These are phyloP conservation scores for Fomitiporia mediterranea DNA, from an alignment of 1,284 basidiomycete genomes.

Conservation along the genomic window DNA sequence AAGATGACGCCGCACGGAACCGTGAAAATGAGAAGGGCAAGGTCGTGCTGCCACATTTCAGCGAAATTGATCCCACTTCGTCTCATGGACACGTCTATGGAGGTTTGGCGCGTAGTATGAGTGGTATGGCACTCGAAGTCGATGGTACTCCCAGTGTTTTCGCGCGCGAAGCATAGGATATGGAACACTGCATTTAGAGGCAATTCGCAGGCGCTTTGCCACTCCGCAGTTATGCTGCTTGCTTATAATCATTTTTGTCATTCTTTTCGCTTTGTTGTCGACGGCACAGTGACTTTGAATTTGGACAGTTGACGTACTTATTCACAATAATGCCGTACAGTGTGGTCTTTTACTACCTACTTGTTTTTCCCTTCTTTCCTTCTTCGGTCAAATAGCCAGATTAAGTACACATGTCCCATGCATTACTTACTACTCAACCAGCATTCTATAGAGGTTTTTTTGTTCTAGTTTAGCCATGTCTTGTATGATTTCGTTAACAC, in stretches of 20 bases:
- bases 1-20: constrained; percentile 23
- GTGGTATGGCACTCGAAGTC: constrained; percentile 12
- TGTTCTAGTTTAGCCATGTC: too few relatives aligned
- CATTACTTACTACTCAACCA: too few relatives aligned
- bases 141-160: constrained; percentile 1
- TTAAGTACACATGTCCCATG: too few relatives aligned
- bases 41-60: constrained; percentile 54
- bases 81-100: not conserved
- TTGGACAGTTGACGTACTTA: not conserved
- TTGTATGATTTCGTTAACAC: too few relatives aligned
- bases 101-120: constrained; percentile 5
- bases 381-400: too few relatives aligned
- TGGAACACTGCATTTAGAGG: too few relatives aligned
- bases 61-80: constrained; percentile 42
- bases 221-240: too few relatives aligned
- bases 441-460: too few relatives aligned
- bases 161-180: not conserved
- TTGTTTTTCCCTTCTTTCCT: too few relatives aligned
- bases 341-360: too few relatives aligned
- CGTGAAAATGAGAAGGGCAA: constrained; percentile 26
- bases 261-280: not conserved
- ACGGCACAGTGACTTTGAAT: not conserved
- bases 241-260: not conserved
- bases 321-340: too few relatives aligned
- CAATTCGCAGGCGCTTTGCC: too few relatives aligned